A percentile compares a stretch with the other conserved stretches of the same genome.
Evolutionary conservation across 202 grass and related monocot species (phyloP).

Genomic region (Schoenoplectus triqueter): DNA sequence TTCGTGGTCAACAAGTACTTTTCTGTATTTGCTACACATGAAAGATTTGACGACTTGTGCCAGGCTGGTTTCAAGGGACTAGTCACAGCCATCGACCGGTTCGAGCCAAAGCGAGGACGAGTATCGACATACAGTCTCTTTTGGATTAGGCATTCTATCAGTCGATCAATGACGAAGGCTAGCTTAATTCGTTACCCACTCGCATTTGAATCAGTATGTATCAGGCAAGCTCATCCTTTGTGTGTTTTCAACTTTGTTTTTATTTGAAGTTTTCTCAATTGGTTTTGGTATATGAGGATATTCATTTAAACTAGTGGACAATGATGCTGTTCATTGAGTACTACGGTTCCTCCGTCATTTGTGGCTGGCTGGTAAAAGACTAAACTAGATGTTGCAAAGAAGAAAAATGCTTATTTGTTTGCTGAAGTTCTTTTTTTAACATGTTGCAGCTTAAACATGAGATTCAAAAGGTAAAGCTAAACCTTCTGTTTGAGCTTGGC

Average conservation of each 20-base stretch:
- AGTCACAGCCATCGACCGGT: constrained; percentile 76
- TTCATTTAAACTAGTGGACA: constrained; percentile 5
- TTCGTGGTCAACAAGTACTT: constrained; percentile 89
- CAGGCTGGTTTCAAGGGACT: constrained; percentile 85
- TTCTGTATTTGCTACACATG: constrained; percentile 53
- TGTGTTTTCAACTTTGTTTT: constrained; percentile 23
- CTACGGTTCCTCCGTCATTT: background rate
- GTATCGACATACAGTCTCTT: constrained; percentile 87
- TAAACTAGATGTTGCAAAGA: background rate
- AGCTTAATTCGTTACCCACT: constrained; percentile 84
- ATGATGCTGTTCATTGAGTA: background rate
- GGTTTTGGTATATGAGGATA: background rate
- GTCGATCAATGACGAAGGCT: constrained; percentile 64
- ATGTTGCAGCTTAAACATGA: constrained; percentile 58
- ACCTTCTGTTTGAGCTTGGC: constrained; percentile 74
- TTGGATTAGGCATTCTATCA: constrained; percentile 89
- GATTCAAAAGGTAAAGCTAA: constrained; percentile 56
- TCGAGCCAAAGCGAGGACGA: constrained; percentile 73
- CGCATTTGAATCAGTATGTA: constrained; percentile 74
- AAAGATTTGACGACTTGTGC: constrained; percentile 76
- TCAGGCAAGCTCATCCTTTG: constrained; percentile 9
- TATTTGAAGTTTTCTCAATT: constrained; percentile 6
- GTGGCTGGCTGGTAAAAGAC: background rate
- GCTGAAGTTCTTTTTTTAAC: background rate
- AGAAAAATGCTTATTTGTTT: constrained; percentile 15